Evolutionary conservation across 2,329 filamentous ascomycete species (phyloP).

Genomic region (Penicillium palitans): DNA sequence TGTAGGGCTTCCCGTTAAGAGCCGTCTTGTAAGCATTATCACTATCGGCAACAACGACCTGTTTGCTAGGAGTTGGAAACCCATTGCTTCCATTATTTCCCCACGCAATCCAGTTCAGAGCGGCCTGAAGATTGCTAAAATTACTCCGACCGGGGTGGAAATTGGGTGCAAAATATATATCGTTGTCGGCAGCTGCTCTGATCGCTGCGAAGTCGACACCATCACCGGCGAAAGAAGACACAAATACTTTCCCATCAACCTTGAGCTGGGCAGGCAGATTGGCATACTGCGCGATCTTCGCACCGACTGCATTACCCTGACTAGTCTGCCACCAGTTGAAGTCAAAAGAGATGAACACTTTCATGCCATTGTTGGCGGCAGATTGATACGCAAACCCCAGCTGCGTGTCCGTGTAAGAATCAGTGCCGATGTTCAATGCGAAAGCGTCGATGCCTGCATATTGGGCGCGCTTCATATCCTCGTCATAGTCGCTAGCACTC

Average conservation of each 20-base stretch:
- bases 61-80: conserved; percentile 45
- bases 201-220: conserved; percentile 48
- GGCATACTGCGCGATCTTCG: conserved; percentile 50
- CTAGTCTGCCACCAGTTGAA: conserved; percentile 51
- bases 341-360: conserved; percentile 59
- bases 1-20: conserved; percentile 47
- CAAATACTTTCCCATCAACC: conserved; percentile 53
- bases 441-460: conserved; percentile 50
- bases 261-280: conserved; percentile 49
- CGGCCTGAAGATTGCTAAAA: conserved; percentile 41
- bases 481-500: conserved; percentile 48
- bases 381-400: conserved; percentile 52
- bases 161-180: conserved; percentile 54
- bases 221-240: conserved; percentile 55
- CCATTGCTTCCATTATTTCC: conserved; percentile 49
- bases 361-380: conserved; percentile 49
- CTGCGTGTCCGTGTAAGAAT: conserved; percentile 47
- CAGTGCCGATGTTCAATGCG: conserved; percentile 53
- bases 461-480: conserved; percentile 50
- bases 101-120: conserved; percentile 50
- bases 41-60: conserved; percentile 43
- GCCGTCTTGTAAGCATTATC: conserved; percentile 39
- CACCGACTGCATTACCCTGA: conserved; percentile 44
- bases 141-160: conserved; percentile 47
- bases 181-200: conserved; percentile 43